Conservation (phyloP, 2,329 filamentous ascomycete species). For the Aspergillus pseudoglaucus region DNA sequence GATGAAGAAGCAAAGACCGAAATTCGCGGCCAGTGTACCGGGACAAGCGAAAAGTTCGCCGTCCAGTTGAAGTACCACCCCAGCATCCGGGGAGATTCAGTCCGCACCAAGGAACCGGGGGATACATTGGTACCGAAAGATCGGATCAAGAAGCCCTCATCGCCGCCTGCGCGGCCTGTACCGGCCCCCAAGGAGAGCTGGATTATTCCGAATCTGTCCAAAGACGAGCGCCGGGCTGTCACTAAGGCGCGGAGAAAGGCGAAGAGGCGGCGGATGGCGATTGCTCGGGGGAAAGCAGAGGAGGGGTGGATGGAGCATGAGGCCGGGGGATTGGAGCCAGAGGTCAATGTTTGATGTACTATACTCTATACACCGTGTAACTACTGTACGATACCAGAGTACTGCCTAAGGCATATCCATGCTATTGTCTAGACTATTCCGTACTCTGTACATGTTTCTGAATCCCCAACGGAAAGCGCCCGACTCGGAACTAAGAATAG, state of each 20-base stretch:
- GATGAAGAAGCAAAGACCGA: slow-evolving; percentile 17
- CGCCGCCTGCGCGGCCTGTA: background rate
- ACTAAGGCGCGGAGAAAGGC: slow-evolving; percentile 17
- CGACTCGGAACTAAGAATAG: too few species aligned
- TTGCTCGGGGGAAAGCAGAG: slow-evolving; percentile 11
- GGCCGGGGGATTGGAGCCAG: slow-evolving; percentile 11
- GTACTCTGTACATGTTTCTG: too few species aligned
- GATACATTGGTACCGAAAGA: background rate
- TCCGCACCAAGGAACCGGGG: background rate
- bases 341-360: slow-evolving; percentile 3
- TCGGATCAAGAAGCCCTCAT: background rate
- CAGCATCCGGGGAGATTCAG: slow-evolving; percentile 12
- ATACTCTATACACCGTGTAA: background rate
- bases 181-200: background rate
- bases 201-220: slow-evolving; percentile 1
- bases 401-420: too few species aligned
- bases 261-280: slow-evolving; percentile 14
- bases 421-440: too few species aligned
- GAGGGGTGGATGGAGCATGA: slow-evolving; percentile 18
- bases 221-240: slow-evolving; percentile 9
- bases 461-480: too few species aligned
- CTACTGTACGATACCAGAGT: background rate
- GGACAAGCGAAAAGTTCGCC: slow-evolving; percentile 26
- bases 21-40: slow-evolving; percentile 23
- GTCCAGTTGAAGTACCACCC: slow-evolving; percentile 25